Conservation (phyloP, 306 rosid species). For the Cyclanthera cordifolia region DNA sequence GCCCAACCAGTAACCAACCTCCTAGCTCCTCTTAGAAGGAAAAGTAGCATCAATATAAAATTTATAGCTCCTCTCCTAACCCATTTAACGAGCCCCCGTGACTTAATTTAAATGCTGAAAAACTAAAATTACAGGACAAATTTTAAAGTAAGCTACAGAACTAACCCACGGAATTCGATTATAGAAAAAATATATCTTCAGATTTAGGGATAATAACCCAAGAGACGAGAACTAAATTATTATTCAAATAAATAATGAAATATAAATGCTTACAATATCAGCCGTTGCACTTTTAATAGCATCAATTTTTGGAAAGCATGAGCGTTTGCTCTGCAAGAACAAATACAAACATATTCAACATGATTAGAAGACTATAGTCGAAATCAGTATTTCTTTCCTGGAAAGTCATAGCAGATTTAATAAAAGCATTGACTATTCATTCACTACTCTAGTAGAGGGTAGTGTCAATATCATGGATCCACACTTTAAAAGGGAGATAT, state of each 20-base stretch:
- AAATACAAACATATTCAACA: slow-evolving; percentile 4
- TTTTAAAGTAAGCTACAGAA: neutral
- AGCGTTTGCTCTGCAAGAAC: slow-evolving; percentile 65
- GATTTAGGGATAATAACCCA: neutral
- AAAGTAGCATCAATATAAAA: neutral
- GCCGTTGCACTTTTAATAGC: slow-evolving; percentile 80
- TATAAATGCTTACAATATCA: slow-evolving; percentile 60
- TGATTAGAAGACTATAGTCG: neutral
- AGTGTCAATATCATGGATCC: neutral
- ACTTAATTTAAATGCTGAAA: neutral
- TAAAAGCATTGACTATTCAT: neutral
- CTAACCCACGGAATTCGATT: neutral
- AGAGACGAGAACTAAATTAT: too few species aligned
- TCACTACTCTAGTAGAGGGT: neutral
- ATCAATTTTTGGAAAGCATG: slow-evolving; percentile 72
- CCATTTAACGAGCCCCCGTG: neutral
- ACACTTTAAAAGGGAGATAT: neutral
- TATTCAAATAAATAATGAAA: neutral
- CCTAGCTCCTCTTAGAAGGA: neutral
- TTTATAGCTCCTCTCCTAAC: neutral
- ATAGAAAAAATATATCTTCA: neutral
- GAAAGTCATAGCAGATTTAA: neutral
- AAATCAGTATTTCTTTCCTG: neutral
- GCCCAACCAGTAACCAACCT: neutral
- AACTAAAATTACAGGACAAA: slow-evolving; percentile 4